phyloP scores from a whole-genome alignment of 164 flowering plant species.

The Umbellularia californica region DNA sequence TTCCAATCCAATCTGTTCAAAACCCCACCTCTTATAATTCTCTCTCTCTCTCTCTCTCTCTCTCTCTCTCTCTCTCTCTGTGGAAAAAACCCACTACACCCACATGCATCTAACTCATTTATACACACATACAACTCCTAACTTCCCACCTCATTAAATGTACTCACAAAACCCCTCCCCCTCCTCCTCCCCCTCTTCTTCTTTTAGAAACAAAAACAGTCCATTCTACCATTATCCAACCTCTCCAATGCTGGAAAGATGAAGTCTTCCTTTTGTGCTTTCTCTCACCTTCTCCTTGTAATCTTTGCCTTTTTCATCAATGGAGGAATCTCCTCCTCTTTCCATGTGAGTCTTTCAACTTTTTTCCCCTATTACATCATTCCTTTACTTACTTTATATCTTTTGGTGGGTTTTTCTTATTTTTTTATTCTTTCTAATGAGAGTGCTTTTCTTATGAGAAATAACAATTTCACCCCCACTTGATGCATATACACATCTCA shows the following conservation, averaged over 20 bases:
- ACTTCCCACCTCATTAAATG: constrained; percentile 1
- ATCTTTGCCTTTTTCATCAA: constrained; percentile 2
- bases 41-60: too few relatives aligned
- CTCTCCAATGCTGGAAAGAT: constrained; percentile 1
- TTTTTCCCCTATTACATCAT: not conserved
- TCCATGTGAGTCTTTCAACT: constrained; percentile 1
- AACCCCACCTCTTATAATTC: too few relatives aligned
- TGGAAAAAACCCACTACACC: too few relatives aligned
- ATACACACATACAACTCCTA: not conserved
- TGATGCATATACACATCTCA: too few relatives aligned
- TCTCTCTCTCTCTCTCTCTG: too few relatives aligned
- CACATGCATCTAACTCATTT: too few relatives aligned
- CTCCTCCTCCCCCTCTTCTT: not conserved
- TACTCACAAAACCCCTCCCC: not conserved
- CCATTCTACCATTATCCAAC: not conserved
- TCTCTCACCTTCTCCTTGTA: constrained; percentile 8
- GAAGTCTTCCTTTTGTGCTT: constrained; percentile 6
- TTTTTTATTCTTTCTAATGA: too few relatives aligned
- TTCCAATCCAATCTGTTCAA: too few relatives aligned
- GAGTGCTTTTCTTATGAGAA: too few relatives aligned
- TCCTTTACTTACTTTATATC: not conserved
- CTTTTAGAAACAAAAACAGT: not conserved
- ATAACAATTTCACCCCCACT: too few relatives aligned
- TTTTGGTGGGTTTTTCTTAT: not conserved
- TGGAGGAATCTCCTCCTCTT: constrained; percentile 1